These are phyloP conservation scores for Hortaea werneckii DNA, from an alignment of 2,329 filamentous ascomycete genomes.

Conservation along the genomic window DNA sequence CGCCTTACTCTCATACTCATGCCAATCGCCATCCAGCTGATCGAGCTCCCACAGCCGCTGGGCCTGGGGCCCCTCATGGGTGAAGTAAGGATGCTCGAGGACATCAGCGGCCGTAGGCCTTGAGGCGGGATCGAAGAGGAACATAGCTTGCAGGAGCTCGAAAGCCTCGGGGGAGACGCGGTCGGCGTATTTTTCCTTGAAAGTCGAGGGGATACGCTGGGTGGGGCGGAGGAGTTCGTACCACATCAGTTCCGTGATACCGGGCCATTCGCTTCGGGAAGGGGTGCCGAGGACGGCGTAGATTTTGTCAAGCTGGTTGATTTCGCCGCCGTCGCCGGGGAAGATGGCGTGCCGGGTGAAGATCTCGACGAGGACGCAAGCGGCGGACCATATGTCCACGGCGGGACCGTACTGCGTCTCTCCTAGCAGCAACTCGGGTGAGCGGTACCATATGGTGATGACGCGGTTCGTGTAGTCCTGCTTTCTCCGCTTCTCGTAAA, in stretches of 20 bases:
- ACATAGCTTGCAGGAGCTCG: conserved; percentile 73
- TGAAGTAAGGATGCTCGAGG: conserved; percentile 81
- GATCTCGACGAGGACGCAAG: conserved; percentile 92
- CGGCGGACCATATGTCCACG: conserved; percentile 93
- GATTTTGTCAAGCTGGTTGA: conserved; percentile 91
- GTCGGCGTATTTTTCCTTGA: conserved; percentile 73
- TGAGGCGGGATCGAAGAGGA: conserved; percentile 76
- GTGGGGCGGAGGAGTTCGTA: conserved; percentile 81
- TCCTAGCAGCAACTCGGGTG: conserved; percentile 79
- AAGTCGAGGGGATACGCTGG: conserved; percentile 61
- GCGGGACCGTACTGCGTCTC: conserved; percentile 84
- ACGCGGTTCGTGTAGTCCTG: conserved; percentile 97
- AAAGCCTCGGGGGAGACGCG: conserved; percentile 70
- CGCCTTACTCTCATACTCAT: conserved; percentile 96
- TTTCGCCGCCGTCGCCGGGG: conserved; percentile 88
- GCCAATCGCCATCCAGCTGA: conserved; percentile 85
- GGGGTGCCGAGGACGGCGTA: conserved; percentile 87
- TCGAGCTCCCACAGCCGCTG: conserved; percentile 74
- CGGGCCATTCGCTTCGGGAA: conserved; percentile 74
- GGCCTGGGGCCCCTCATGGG: conserved; percentile 64
- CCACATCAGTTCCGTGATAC: conserved; percentile 89
- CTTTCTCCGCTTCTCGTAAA: conserved; percentile 85
- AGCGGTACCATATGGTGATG: conserved; percentile 97
- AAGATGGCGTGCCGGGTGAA: conserved; percentile 92
- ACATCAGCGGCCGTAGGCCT: conserved; percentile 77